Percentiles rank a stretch among this genome's conserved stretches.
phyloP scores from a whole-genome alignment of 495 filamentous ascomycete genomes.

The Xylaria bambusicola region DNA sequence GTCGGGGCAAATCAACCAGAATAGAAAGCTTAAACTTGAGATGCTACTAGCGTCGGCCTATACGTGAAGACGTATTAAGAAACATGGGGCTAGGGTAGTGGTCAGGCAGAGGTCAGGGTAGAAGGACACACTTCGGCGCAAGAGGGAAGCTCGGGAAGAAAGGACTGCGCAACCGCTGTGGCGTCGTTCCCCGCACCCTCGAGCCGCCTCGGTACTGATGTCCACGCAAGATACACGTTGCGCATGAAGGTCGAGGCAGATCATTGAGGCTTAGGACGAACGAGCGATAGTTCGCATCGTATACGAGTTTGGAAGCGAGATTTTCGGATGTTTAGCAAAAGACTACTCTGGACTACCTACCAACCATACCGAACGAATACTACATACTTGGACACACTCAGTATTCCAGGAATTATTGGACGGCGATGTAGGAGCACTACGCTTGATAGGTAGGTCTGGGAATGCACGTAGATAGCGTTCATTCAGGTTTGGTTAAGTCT shows the following conservation, averaged over 20 bases:
- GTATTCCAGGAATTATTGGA: too few relatives aligned
- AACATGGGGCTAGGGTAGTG: not conserved
- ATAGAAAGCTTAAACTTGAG: not conserved
- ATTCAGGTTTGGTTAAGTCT: too few relatives aligned
- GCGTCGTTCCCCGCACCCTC: not conserved
- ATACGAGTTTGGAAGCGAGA: too few relatives aligned
- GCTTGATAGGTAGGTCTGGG: too few relatives aligned
- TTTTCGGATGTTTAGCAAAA: too few relatives aligned
- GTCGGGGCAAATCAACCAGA: not conserved
- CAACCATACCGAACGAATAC: too few relatives aligned
- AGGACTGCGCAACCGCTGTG: not conserved
- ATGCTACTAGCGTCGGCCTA: not conserved
- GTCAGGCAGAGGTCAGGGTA: not conserved
- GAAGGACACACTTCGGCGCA: conserved; percentile 5
- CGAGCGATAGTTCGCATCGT: not conserved
- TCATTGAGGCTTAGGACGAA: conserved; percentile 16
- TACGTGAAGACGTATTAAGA: too few relatives aligned
- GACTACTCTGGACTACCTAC: too few relatives aligned
- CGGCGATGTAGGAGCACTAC: too few relatives aligned
- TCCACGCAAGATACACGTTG: not conserved
- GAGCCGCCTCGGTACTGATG: not conserved
- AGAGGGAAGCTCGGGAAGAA: not conserved
- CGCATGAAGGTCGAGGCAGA: conserved; percentile 12
- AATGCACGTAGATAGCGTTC: too few relatives aligned
- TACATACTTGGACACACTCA: too few relatives aligned